Percentiles rank a stretch among this genome's conserved stretches.
Evolutionary conservation across 2,329 filamentous ascomycete species (phyloP).

Genomic region (Chrysoporthe austroafricana): DNA sequence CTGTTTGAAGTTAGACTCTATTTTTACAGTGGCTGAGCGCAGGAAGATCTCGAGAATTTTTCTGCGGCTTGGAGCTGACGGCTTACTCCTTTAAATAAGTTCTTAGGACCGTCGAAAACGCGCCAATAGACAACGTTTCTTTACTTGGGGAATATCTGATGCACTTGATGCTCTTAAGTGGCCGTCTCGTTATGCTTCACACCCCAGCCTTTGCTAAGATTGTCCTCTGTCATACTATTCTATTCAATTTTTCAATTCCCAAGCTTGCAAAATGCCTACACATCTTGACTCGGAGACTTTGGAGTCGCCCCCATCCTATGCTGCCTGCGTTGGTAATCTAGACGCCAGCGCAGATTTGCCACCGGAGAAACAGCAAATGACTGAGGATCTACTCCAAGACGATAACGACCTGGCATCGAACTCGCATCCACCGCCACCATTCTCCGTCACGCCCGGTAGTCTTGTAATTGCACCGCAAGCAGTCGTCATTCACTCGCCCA

Average conservation of each 20-base stretch:
- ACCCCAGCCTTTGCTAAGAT: background rate
- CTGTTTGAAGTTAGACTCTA: background rate
- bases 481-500: background rate
- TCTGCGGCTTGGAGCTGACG: background rate
- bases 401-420: background rate
- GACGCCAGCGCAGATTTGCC: background rate
- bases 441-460: constrained; percentile 20
- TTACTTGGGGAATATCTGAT: background rate
- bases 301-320: constrained; percentile 9
- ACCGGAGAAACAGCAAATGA: background rate
- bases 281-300: background rate
- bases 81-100: background rate
- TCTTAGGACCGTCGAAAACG: background rate
- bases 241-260: background rate
- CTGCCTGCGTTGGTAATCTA: background rate
- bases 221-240: background rate
- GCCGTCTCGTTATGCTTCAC: background rate
- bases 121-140: background rate
- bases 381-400: background rate
- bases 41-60: too few relatives aligned
- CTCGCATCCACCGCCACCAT: constrained; percentile 15
- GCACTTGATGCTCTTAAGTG: background rate
- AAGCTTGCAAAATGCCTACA: background rate
- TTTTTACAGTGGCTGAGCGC: background rate
- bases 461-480: constrained; percentile 12